phyloP scores from a whole-genome alignment of 345 rosid genomes.

The Raphanus raphanistrum region DNA sequence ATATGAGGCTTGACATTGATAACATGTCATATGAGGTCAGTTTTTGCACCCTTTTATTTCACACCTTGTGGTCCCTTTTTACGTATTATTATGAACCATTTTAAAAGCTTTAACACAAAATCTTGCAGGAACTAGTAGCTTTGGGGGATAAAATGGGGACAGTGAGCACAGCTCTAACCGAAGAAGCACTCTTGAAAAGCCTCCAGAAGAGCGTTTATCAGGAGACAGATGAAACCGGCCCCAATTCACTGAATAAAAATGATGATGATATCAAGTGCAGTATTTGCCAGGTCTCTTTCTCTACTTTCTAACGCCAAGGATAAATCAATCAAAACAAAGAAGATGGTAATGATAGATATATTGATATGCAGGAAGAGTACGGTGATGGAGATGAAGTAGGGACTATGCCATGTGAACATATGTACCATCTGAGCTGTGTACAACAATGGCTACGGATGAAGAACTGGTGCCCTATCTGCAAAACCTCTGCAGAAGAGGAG shows the following conservation, averaged over 20 bases:
- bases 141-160: constrained; percentile 93
- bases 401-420: constrained; percentile 70
- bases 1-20: constrained; percentile 96
- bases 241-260: neutral
- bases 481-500: constrained; percentile 51
- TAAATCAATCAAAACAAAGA: neutral
- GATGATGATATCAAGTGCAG: constrained; percentile 73
- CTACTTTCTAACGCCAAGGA: neutral
- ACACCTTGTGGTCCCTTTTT: neutral
- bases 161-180: constrained; percentile 93
- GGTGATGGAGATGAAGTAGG: constrained; percentile 75
- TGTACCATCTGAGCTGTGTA: constrained; percentile 66
- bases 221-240: constrained; percentile 36
- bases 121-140: constrained; percentile 79
- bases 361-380: constrained; percentile 76
- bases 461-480: constrained; percentile 97
- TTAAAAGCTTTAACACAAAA: neutral
- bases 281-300: constrained; percentile 72
- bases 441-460: constrained; percentile 87
- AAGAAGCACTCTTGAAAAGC: constrained; percentile 74
- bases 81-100: neutral
- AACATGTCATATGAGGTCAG: constrained; percentile 96
- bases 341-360: constrained; percentile 12
- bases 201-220: constrained; percentile 56
- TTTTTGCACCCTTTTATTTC: constrained; percentile 1